Conservation (phyloP, 1,284 basidiomycete species). For the Heliocybe sulcata region DNA sequence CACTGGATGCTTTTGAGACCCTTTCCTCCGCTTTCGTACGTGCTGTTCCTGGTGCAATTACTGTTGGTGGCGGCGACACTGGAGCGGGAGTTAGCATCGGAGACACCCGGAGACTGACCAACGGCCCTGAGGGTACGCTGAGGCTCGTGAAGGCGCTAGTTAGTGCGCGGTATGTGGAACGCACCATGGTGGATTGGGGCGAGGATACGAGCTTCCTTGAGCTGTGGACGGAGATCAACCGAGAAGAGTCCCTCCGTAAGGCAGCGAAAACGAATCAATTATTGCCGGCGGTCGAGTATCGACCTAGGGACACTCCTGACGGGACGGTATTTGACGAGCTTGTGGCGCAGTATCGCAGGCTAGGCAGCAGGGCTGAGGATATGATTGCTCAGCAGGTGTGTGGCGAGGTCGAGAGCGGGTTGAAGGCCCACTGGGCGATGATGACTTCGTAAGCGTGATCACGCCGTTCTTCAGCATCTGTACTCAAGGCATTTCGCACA, state of each 20-base stretch:
- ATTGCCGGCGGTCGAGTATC: constrained; percentile 32
- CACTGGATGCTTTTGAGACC: constrained; percentile 90
- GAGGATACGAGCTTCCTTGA: constrained; percentile 90
- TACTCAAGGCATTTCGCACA: constrained; percentile 7
- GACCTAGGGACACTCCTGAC: constrained; percentile 34
- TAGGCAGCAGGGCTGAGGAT: constrained; percentile 73
- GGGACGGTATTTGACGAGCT: constrained; percentile 75
- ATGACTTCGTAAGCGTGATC: constrained; percentile 26
- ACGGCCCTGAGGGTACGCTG: constrained; percentile 74
- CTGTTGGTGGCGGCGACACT: constrained; percentile 36
- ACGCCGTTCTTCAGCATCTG: constrained; percentile 8
- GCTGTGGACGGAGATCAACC: constrained; percentile 74
- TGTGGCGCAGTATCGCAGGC: constrained; percentile 50
- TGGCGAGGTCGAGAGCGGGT: constrained; percentile 67
- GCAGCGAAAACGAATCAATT: constrained; percentile 39
- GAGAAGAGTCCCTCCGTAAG: constrained; percentile 43
- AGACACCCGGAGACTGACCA: constrained; percentile 58
- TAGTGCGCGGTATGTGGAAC: constrained; percentile 66
- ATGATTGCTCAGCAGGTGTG: constrained; percentile 79
- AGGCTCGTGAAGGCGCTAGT: constrained; percentile 78
- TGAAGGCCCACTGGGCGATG: constrained; percentile 64
- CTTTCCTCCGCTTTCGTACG: constrained; percentile 83
- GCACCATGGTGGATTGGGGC: constrained; percentile 71
- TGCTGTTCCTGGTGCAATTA: constrained; percentile 84
- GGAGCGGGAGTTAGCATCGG: constrained; percentile 33